Base-by-base conservation (phyloP, 345 rosid species). In the Lepidium didymum region DNA sequence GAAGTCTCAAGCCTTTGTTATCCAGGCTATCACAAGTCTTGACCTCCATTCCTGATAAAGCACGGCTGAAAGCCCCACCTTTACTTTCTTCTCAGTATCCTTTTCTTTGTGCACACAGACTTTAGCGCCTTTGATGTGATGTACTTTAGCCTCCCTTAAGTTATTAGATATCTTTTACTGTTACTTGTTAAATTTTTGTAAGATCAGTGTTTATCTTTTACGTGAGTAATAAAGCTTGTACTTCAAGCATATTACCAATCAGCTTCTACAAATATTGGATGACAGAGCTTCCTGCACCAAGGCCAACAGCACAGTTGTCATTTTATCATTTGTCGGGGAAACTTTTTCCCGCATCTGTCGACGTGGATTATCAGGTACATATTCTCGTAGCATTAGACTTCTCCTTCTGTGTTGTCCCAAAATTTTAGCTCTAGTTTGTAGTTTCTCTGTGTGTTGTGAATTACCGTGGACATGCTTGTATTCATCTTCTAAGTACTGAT, bases 31-130 rank as follows among this genome's bases (percentile, higher is more conserved):
- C 86, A 27, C 97, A 91, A 80, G 78, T 87, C 71, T 69, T 91
- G 67, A 77, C 92, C 45, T 94, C 95, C 44, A 75, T 91, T 74
- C 99, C 99, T 67, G 99, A 94, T 78, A 91, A 89, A 87, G 88
- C 86, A 81, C 87, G 82, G 14, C 58, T 77, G 31, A 77, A 67
- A 82, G 85, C 90, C 8, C 75, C 82, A 7, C 67, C 87, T 56
- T 64, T 85, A 47, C 86, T 93, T 55, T 83, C 92, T 46, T 77
- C 96, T 13, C 95, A 91, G 99, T 94, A 94, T 94, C 97, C 97
- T 94, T 83, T 69, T 49, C 37, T 47, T 11, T 40, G 13, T 62
- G 25, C 44, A 13, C 37, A 45, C 69, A 42, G 44, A 37, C 9
- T 42, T 23, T 52, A 42, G 10, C 8, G 5, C 63, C 68, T 53